Base-by-base conservation (phyloP, 306 rosid genomes). In the Ormosia semicastrata region DNA sequence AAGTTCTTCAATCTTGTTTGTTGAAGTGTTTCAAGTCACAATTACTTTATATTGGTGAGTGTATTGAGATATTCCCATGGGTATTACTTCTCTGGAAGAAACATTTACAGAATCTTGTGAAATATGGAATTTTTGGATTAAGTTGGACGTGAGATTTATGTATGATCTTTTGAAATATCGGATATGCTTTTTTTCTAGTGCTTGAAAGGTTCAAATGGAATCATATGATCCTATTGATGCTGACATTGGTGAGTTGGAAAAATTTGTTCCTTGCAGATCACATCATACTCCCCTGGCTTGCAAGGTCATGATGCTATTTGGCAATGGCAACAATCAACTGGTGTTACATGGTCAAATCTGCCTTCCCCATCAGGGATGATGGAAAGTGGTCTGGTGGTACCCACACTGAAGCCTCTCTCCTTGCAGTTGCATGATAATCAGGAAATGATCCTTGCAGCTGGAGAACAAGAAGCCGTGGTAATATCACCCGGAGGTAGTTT, bases 351-450 rank as follows among this genome's bases (percentile, higher is more conserved):
- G 98, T 92, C 99, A 75, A 96, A 96, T 86, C 93, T 93, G 58
- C 99, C 98, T 72, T 91, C 99, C 52, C 99, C 98, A 14, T 85
- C 97, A 0, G 99, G 99, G 69, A 87, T 92, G 99, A 89, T 91
- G 94, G 99, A 93, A 77, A 87, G 92, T 74, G 97, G 96, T 41
- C 56, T 37, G 7, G 94, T 89, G 70, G 81, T 96, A 83, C 99
- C 99, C 46, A 93, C 99, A 2, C 89, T 96, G 62, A 96, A 93
- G 89, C 89, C 99, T 49, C 82, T 93, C 74, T 33, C 90, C 57
- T 78, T 96, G 88, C 93, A 92, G 37, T 67, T 69, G 78, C 92
- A 73, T 29, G 97, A 89, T 73, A 87, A 17, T 73, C 90, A 87
- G 79, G 91, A 92, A 81, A 77, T 93, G 93, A 86, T 96, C 87